A percentile compares a stretch with the other conserved stretches of the same genome.
phyloP scores from a whole-genome alignment of 176 grass and related monocot genomes.

The Oryza australiensis region DNA sequence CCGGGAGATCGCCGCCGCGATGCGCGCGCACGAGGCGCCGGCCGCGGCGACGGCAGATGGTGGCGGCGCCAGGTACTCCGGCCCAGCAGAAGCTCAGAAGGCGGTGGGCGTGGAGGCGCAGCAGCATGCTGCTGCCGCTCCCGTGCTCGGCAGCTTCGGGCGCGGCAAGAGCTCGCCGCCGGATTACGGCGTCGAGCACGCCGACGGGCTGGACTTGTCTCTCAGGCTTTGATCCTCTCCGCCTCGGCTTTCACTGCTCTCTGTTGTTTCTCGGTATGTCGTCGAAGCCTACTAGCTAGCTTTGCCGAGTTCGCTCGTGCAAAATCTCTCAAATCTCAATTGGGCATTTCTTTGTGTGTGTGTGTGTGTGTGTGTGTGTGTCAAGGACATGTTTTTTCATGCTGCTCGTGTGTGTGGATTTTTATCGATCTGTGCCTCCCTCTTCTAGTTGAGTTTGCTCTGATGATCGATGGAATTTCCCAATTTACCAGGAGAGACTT shows the following conservation, averaged over 20 bases:
- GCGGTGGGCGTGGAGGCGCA: not conserved
- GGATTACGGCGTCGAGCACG: not conserved
- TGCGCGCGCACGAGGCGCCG: constrained; percentile 21
- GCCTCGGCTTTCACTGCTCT: not conserved
- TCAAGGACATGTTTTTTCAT: constrained; percentile 4
- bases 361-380: not conserved
- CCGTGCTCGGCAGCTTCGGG: not conserved
- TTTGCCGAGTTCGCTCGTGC: not conserved
- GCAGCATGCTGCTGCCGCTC: not conserved
- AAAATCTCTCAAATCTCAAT: not conserved
- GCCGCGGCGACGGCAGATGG: not conserved
- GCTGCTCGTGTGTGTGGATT: not conserved
- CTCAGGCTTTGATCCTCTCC: constrained; percentile 46
- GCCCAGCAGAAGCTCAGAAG: not conserved
- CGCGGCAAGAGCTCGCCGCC: not conserved
- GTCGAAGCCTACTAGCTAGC: not conserved
- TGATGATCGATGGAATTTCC: constrained; percentile 18
- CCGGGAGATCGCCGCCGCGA: constrained; percentile 42
- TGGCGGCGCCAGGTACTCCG: not conserved
- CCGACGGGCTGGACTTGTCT: constrained; percentile 46
- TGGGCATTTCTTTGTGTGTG: not conserved
- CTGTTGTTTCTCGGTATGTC: constrained; percentile 4
- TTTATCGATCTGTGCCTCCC: not conserved
- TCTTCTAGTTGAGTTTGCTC: constrained; percentile 2
- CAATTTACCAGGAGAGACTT: constrained; percentile 16